Conservation (phyloP, 148 eudicot species). For the Camellia granthamiana region DNA sequence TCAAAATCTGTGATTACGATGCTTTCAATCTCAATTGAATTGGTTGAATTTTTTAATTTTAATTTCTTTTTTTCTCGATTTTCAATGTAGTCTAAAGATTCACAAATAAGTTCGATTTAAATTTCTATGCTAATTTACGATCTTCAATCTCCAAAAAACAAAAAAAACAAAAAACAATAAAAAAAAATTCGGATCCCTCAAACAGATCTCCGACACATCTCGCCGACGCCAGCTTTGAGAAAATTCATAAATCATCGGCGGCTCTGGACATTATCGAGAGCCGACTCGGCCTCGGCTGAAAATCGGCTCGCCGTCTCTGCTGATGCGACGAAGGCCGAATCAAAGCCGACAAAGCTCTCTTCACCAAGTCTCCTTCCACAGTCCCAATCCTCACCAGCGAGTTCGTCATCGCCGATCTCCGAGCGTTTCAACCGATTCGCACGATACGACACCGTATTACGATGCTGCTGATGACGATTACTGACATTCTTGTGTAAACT, state of each 20-base stretch:
- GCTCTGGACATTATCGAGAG: conserved; percentile 44
- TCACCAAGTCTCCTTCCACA: conserved; percentile 57
- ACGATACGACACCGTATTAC: conserved; percentile 21
- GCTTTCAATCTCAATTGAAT: background rate
- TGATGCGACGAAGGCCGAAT: conserved; percentile 60
- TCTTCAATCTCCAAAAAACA: background rate
- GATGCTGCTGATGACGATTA: background rate
- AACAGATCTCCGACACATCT: background rate
- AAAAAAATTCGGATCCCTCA: background rate
- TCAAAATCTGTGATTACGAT: background rate
- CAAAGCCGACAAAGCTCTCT: conserved; percentile 44
- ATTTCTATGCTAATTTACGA: background rate
- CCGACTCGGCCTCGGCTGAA: conserved; percentile 41
- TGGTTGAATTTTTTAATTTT: background rate
- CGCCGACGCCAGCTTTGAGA: background rate
- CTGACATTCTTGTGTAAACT: conserved; percentile 15
- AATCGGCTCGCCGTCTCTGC: conserved; percentile 41
- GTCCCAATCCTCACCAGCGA: conserved; percentile 58
- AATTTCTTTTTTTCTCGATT: background rate
- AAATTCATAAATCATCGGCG: conserved; percentile 10
- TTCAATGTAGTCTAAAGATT: background rate
- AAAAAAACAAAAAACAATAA: background rate
- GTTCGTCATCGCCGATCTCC: conserved; percentile 56
- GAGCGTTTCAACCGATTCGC: conserved; percentile 39
- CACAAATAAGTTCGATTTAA: background rate